A percentile compares a stretch with the other conserved stretches of the same genome.
Conservation (phyloP, 1,284 basidiomycete species). For the Gymnopus androsaceus region DNA sequence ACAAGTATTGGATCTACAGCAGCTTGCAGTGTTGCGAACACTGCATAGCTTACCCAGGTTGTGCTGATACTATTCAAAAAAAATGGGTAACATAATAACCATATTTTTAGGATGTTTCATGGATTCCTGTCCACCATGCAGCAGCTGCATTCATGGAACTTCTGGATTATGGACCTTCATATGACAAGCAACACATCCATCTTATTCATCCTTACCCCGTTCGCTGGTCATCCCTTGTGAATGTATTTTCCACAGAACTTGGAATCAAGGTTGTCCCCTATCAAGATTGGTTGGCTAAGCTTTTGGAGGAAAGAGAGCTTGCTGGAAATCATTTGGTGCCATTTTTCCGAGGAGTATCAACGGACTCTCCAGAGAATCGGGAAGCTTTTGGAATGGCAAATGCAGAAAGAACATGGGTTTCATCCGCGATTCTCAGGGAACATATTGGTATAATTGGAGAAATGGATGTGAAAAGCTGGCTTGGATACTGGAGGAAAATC, state of each 20-base stretch:
- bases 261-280: neutral
- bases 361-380: neutral
- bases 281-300: neutral
- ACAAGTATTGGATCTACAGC: too few species aligned
- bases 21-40: too few species aligned
- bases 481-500: slow-evolving; percentile 1
- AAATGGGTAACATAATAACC: too few species aligned
- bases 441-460: neutral
- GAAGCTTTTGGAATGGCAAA: neutral
- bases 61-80: too few species aligned
- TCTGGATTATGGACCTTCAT: neutral
- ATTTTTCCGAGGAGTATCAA: neutral
- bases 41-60: slow-evolving; percentile 17
- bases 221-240: slow-evolving; percentile 7
- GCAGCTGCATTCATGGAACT: slow-evolving; percentile 31
- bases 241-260: neutral
- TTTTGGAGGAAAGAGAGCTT: neutral
- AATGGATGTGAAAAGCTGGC: neutral
- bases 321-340: neutral
- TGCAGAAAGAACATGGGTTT: neutral
- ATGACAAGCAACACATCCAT: slow-evolving; percentile 12
- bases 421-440: neutral
- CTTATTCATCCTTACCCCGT: slow-evolving; percentile 21
- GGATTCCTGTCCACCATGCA: slow-evolving; percentile 33
- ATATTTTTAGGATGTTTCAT: slow-evolving; percentile 26